phyloP scores from a whole-genome alignment of 176 grass and related monocot genomes.

The Echinochloa phyllopogon region DNA sequence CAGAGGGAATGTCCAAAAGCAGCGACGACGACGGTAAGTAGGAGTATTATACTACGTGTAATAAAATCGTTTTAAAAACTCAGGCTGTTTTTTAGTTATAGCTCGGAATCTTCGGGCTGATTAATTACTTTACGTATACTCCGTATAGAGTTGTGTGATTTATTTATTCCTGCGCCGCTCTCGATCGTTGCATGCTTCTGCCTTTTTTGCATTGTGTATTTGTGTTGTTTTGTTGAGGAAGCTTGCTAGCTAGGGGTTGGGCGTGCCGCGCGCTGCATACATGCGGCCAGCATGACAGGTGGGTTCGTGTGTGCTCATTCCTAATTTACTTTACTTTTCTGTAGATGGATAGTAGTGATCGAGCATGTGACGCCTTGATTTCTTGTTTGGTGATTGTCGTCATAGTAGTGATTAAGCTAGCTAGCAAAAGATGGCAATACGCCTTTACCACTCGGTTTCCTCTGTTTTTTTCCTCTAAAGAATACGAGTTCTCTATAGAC shows the following conservation, averaged over 20 bases:
- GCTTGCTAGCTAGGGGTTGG: too few relatives aligned
- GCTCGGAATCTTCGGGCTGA: conserved; percentile 66
- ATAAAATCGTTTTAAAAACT: conserved; percentile 23
- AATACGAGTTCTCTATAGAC: too few relatives aligned
- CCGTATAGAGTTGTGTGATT: too few relatives aligned
- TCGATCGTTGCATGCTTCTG: background rate
- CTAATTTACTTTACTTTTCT: conserved; percentile 6
- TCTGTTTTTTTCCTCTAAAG: too few relatives aligned
- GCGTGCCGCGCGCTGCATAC: too few relatives aligned
- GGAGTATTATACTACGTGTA: background rate
- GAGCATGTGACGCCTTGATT: conserved; percentile 62
- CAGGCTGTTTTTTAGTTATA: conserved; percentile 14
- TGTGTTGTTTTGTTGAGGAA: background rate
- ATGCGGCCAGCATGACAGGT: background rate
- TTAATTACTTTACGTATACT: too few relatives aligned
- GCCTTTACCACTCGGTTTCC: too few relatives aligned
- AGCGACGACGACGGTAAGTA: background rate
- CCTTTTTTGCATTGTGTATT: too few relatives aligned
- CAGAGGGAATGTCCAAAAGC: conserved; percentile 28
- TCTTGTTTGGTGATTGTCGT: background rate
- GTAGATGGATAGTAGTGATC: conserved; percentile 7
- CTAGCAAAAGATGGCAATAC: too few relatives aligned
- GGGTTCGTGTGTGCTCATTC: background rate
- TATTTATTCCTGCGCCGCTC: background rate
- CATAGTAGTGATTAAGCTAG: conserved; percentile 17